Evolutionary conservation across 2,329 filamentous ascomycete genomes (phyloP).

Genomic region (Emydomyces testavorans): DNA sequence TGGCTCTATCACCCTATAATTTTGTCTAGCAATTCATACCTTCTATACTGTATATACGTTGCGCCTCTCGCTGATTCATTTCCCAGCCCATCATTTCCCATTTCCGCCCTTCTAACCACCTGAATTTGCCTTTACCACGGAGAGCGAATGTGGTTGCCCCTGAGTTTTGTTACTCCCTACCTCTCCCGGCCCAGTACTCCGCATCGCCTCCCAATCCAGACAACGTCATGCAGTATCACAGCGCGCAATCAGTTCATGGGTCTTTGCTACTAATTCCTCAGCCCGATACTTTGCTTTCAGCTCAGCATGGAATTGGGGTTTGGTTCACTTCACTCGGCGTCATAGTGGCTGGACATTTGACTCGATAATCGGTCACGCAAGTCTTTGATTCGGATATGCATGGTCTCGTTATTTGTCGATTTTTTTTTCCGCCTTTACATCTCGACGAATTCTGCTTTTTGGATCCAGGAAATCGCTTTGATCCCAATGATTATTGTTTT

Average conservation of each 20-base stretch:
- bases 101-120: too few species aligned
- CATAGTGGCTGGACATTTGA: neutral
- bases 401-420: neutral
- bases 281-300: too few species aligned
- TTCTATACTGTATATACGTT: slow-evolving; percentile 7
- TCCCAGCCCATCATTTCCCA: neutral
- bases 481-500: too few species aligned
- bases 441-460: too few species aligned
- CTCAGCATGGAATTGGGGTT: slow-evolving; percentile 2
- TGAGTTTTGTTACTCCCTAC: neutral
- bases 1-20: slow-evolving; percentile 1
- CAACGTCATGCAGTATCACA: neutral
- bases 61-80: neutral
- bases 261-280: neutral
- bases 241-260: neutral
- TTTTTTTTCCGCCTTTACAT: neutral
- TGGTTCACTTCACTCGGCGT: neutral
- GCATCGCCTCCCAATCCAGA: neutral
- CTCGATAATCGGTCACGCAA: neutral
- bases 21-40: neutral
- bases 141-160: too few species aligned
- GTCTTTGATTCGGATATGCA: neutral
- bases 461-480: too few species aligned
- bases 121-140: too few species aligned
- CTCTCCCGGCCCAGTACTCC: too few species aligned